Base-by-base conservation (phyloP, 1,139 yeast species). In the Hansenula lynferdii region DNA sequence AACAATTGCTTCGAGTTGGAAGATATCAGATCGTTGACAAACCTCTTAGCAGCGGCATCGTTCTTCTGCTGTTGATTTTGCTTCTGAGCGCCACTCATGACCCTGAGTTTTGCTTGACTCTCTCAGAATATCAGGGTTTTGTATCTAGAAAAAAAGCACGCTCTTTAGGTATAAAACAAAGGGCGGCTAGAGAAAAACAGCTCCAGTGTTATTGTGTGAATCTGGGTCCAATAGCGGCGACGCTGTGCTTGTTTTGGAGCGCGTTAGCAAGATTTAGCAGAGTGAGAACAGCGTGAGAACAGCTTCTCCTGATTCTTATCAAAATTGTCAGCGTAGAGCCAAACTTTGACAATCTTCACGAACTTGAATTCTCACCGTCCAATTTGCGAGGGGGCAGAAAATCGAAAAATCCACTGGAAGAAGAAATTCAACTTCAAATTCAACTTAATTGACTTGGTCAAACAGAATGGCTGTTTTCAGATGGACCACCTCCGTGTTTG, bases 1-100 rank as follows among this genome's bases (percentile, higher is more conserved):
- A 90, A 67, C 36, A 85, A 64, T 57, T 83, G 89, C 54, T 77
- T 76, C 7, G 84, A 69, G 45, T 72, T 75, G 26, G 72, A 61
- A 4, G 84, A 81, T 28, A 67, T 70, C 15, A 72, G 54, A 51
- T 79, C 85, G 34, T 65, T 60, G 19, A 72, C 60, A 18, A 31
- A 23, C 14, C 17, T 31, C 12, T 17, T 31, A 3, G 33, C 26
- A 22, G 26, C 26, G 10, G 26, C 33, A 22, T 30, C 26, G 16
- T 22, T 30, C 7, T 28, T 28, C 12, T n/a, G 14, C 16, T 22
- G 28, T 31, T 31, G 34, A 31, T 31, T 31, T 12, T 31, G 34
- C 7, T 31, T 31, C 17, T 22, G 34, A 7, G n/a, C n/a, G 17
- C 34, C 34, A 31, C 34, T 31, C 34, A 31, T 31, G 34, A 23